phyloP scores from a whole-genome alignment of 768 basidiomycete species.

The Kondoa subrosea region DNA sequence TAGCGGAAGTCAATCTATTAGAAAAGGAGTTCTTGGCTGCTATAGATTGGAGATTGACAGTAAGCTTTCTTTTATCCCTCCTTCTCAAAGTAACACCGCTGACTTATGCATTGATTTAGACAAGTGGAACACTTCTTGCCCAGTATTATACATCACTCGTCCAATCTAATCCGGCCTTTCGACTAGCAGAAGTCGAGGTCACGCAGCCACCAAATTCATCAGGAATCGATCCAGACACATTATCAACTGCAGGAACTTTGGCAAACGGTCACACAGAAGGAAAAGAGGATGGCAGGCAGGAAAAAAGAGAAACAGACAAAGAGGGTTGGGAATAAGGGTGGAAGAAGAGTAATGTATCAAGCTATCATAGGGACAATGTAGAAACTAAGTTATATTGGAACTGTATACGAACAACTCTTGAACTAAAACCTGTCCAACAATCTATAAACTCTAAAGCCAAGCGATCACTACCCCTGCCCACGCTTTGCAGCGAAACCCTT shows the following conservation, averaged over 20 bases:
- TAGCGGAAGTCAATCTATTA: constrained; percentile 77
- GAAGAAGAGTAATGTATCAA: too few species aligned
- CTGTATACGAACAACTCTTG: too few species aligned
- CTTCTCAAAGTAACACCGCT: background rate
- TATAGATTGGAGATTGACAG: constrained; percentile 89
- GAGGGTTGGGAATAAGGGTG: background rate
- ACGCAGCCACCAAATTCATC: background rate
- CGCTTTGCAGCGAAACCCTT: too few species aligned
- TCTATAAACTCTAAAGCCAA: too few species aligned
- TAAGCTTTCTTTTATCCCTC: constrained; percentile 33
- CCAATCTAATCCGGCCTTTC: constrained; percentile 19
- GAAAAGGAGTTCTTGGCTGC: constrained; percentile 82
- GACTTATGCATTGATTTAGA: constrained; percentile 6
- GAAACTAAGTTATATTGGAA: too few species aligned
- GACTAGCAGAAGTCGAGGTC: constrained; percentile 10
- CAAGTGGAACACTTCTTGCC: constrained; percentile 21
- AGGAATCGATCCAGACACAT: background rate
- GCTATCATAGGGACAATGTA: too few species aligned
- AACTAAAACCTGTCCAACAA: too few species aligned
- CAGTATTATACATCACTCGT: constrained; percentile 27
- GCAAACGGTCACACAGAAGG: too few species aligned
- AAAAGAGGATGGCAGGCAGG: too few species aligned
- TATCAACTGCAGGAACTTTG: too few species aligned
- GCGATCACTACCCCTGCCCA: too few species aligned
- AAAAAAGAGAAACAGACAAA: too few species aligned